Evolutionary conservation across 805 yeast species (phyloP), one percentile per base, ranked within the genome.

Genomic region (Zygotorulaspora sp.): DNA sequence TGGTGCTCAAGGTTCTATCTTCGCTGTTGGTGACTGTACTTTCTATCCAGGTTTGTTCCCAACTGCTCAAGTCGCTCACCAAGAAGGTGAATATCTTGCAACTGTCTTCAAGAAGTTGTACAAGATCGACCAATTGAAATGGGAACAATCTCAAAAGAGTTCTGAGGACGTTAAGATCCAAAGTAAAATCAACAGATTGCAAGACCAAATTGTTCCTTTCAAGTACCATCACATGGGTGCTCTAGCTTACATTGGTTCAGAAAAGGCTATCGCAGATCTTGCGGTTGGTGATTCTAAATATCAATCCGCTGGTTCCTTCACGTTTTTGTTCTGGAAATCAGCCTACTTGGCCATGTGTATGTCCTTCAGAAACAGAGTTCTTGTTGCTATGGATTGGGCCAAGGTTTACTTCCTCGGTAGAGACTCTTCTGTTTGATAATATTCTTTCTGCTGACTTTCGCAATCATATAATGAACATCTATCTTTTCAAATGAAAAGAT

Each of bases 1-100:
- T 56, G 97, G 97, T 59, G 74, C 87, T 29, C 72, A 72, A 52
- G 84, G 82, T 47, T 64, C 68, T 16, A 78, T 90, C 51, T 90
- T 73, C 65, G 97, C 95, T 34, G 67, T 89, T 41, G 97, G 97
- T 62, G 97, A 89, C 69, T 89, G 97, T 69, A 85, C 97, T 25
- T 79, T 83, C 63, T 71, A 76, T 44, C 84, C 92, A 47, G 85
- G 85, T 61, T 79, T 78, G 52, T 92, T 96, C 29, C 97, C 97
- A 52, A 89, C 97, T 45, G 97, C 97, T 17, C 97, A 89, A 72
- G 97, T 88, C 39, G 97, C 97, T 28, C 79, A 87, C 67, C 97
- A 89, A 71, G 86, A 89, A 67, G 97, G 96, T 62, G 70, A 72
- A 40, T 89, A 76, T 66, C 74, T 89, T 50, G 92, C 89, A 40